These are phyloP conservation scores for Alternaria viburni DNA, from an alignment of 2,329 filamentous ascomycete genomes.

Conservation along the genomic window DNA sequence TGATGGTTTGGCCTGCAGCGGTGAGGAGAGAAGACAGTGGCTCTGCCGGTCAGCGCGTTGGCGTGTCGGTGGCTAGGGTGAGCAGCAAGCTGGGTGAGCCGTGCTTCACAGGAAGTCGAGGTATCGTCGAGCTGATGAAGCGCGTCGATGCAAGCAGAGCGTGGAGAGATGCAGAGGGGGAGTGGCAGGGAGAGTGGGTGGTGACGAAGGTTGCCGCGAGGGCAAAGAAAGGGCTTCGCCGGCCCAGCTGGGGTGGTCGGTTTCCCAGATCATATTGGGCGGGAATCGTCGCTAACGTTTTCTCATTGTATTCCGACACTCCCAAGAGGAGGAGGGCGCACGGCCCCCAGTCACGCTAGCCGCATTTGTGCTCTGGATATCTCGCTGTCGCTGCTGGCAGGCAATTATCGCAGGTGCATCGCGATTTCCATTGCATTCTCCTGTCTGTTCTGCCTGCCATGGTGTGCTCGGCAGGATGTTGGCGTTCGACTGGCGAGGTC, in stretches of 20 bases:
- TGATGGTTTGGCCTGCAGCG: slow-evolving; percentile 6
- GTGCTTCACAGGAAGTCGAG: slow-evolving; percentile 5
- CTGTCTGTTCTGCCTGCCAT: not conserved
- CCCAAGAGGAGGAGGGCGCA: slow-evolving; percentile 12
- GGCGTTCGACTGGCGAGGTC: slow-evolving; percentile 5
- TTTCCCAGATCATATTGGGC: slow-evolving; percentile 16
- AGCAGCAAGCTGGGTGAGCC: not conserved
- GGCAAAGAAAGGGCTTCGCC: slow-evolving; percentile 16
- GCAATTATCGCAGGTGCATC: not conserved
- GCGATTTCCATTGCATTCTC: not conserved
- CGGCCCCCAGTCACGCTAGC: slow-evolving; percentile 5
- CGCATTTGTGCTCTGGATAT: not conserved
- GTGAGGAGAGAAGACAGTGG: slow-evolving; percentile 9
- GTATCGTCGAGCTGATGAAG: slow-evolving; percentile 9
- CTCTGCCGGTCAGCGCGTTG: slow-evolving; percentile 17
- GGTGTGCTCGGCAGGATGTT: not conserved
- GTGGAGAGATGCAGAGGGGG: not conserved
- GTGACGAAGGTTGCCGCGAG: slow-evolving; percentile 6
- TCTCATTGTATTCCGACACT: slow-evolving; percentile 12
- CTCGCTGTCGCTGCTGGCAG: not conserved
- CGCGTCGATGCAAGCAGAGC: slow-evolving; percentile 1
- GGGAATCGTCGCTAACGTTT: slow-evolving; percentile 15
- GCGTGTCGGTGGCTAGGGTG: slow-evolving; percentile 5
- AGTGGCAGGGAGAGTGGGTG: slow-evolving; percentile 8
- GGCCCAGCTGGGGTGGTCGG: slow-evolving; percentile 16